phyloP scores from a whole-genome alignment of 139 green algal species.

The Coelastrella sp. region DNA sequence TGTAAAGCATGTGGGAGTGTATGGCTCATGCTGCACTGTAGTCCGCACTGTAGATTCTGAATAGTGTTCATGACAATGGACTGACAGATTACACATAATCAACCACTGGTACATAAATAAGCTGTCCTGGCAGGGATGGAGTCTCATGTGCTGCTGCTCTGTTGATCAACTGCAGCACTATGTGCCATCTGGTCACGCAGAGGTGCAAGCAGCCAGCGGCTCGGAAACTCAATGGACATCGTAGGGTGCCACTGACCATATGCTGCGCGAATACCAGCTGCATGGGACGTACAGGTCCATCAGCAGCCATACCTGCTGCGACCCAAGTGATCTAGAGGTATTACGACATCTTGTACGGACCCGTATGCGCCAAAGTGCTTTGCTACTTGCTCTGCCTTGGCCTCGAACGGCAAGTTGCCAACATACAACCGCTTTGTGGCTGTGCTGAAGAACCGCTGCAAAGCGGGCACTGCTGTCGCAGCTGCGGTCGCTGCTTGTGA shows the following conservation, averaged over 20 bases:
- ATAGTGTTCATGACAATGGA: no score
- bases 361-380: constrained; percentile 16
- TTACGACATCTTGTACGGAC: constrained; percentile 26
- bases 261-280: no score
- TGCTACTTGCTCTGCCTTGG: constrained; percentile 22
- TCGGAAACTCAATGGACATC: not conserved
- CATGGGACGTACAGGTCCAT: not conserved
- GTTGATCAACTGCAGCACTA: no score
- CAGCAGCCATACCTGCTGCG: constrained; percentile 23
- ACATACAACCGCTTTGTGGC: constrained; percentile 32
- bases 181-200: no score
- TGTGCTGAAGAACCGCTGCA: not conserved
- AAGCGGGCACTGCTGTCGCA: not conserved
- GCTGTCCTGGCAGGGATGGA: no score
- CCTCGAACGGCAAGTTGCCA: constrained; percentile 24
- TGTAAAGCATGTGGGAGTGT: no score
- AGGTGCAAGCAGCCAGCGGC: not conserved
- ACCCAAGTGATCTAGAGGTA: constrained; percentile 26
- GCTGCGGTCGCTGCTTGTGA: constrained; percentile 18
- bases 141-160: no score
- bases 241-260: not conserved
- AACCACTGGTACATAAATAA: no score
- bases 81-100: no score
- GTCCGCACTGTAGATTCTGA: no score
- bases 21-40: no score